These are phyloP conservation scores for Rhodosporidiobolus sp. DNA, from an alignment of 768 basidiomycete genomes.

Conservation along the genomic window DNA sequence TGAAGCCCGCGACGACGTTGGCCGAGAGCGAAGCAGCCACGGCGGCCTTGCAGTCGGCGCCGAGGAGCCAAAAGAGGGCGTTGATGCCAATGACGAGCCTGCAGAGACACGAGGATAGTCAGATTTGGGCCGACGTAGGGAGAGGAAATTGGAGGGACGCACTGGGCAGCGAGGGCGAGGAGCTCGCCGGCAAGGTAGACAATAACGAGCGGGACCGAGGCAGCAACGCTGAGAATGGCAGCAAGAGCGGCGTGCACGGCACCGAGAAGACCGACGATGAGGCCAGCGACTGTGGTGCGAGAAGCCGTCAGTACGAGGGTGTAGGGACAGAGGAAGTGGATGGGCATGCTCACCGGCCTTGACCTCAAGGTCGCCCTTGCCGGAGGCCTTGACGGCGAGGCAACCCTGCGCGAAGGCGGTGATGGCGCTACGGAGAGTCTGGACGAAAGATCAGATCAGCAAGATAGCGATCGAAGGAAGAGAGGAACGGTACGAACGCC, in stretches of 20 bases:
- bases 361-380: neutral
- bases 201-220: neutral
- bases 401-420: neutral
- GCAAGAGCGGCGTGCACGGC: neutral
- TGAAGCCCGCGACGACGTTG: too few relatives aligned
- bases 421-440: neutral
- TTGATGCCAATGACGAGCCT: neutral
- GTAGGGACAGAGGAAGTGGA: neutral
- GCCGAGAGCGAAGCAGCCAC: too few relatives aligned
- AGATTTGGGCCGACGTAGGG: neutral
- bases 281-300: neutral
- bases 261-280: neutral
- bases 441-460: neutral
- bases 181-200: neutral
- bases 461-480: neutral
- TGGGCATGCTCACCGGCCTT: slow-evolving; percentile 27
- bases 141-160: neutral
- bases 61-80: neutral
- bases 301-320: neutral
- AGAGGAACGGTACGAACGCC: neutral
- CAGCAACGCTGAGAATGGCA: neutral
- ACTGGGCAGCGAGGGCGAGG: neutral
- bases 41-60: too few relatives aligned
- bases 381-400: neutral
- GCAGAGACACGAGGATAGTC: neutral